These are phyloP conservation scores for Poa annua DNA, from an alignment of 176 grass and related monocot species.

Conservation along the genomic window DNA sequence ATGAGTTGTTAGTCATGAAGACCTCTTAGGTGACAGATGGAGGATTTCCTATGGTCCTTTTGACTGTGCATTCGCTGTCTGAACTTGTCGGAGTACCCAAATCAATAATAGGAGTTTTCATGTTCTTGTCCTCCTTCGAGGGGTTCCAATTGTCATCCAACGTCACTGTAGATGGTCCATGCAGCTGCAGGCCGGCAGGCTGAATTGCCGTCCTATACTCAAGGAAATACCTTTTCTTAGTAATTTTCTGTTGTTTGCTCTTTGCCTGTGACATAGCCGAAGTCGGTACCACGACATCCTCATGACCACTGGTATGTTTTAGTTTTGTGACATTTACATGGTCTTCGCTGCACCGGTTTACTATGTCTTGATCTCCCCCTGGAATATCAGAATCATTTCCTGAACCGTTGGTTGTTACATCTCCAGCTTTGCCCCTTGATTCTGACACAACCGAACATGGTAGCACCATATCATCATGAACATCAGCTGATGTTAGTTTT, in stretches of 20 bases:
- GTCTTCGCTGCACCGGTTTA: not conserved
- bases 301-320: not conserved
- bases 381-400: not conserved
- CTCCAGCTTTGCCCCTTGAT: not conserved
- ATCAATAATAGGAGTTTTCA: constrained; percentile 24
- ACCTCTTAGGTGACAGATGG: not conserved
- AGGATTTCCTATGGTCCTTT: not conserved
- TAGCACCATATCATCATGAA: not conserved
- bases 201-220: not conserved
- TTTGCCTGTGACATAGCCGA: not conserved
- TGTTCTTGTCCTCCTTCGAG: not conserved
- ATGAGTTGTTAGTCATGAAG: not conserved
- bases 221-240: not conserved
- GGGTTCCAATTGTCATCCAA: not conserved
- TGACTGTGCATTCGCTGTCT: constrained; percentile 8
- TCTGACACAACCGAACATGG: not conserved
- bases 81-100: constrained; percentile 33
- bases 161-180: not conserved
- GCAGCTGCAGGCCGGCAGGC: not conserved
- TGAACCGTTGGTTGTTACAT: not conserved
- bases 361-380: constrained; percentile 11
- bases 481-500: not conserved
- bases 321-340: not conserved
- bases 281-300: not conserved
- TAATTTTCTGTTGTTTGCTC: not conserved